These are phyloP conservation scores for Elsinoe perseae DNA, from an alignment of 2,329 filamentous ascomycete species.

Conservation along the genomic window DNA sequence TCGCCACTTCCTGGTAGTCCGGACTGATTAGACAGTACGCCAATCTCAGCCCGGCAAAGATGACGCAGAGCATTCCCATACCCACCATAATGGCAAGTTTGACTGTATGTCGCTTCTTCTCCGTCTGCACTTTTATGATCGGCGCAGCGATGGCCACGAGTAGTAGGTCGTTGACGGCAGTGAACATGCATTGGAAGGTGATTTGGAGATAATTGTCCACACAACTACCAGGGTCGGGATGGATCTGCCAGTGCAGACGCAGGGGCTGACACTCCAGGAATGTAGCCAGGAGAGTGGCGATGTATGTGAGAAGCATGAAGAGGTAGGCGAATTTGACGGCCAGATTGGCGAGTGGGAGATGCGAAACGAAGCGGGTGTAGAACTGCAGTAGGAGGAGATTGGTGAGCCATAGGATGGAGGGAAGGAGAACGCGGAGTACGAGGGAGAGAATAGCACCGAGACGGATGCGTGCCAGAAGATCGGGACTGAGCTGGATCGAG, in stretches of 20 bases:
- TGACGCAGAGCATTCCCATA: background rate
- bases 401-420: background rate
- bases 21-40: background rate
- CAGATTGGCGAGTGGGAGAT: background rate
- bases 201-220: background rate
- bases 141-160: background rate
- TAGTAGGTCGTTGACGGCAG: background rate
- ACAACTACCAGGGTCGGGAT: background rate
- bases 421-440: background rate
- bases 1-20: background rate
- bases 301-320: background rate
- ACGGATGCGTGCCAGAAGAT: background rate
- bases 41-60: background rate
- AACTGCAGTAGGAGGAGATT: background rate
- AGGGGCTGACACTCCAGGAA: background rate
- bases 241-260: background rate
- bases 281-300: constrained; percentile 22
- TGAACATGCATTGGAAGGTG: background rate
- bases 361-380: background rate
- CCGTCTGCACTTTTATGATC: background rate
- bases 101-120: background rate
- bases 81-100: background rate
- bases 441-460: background rate
- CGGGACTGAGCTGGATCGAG: background rate
- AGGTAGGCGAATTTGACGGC: background rate